Conservation (phyloP, 352 stramenopile species). For the Pelagophyceae sp. region DNA sequence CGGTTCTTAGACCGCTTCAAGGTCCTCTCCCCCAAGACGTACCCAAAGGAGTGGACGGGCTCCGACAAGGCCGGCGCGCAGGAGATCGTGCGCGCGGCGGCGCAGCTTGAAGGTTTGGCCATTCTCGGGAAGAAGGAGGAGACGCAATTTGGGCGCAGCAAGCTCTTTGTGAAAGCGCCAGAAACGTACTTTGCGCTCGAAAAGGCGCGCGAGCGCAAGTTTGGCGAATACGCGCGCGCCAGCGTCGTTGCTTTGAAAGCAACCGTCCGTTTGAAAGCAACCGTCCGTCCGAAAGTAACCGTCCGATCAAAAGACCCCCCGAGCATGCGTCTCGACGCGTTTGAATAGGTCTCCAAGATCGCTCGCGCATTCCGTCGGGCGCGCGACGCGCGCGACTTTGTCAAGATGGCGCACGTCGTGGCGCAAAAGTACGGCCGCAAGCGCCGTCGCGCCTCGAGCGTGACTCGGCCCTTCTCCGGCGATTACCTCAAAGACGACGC, state of each 20-base stretch:
- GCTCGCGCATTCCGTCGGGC: conserved; percentile 69
- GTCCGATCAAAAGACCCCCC: conserved; percentile 27
- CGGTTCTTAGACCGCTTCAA: conserved; percentile 41
- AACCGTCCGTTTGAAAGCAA: neutral
- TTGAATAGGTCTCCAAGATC: too few species aligned
- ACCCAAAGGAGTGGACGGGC: conserved; percentile 32
- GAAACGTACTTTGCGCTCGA: conserved; percentile 76
- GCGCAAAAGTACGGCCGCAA: conserved; percentile 62
- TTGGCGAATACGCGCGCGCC: conserved; percentile 58
- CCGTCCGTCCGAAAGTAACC: neutral
- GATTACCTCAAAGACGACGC: conserved; percentile 62
- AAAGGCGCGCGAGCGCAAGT: conserved; percentile 65
- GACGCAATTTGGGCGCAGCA: conserved; percentile 71
- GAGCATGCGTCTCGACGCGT: too few species aligned
- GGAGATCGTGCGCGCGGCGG: conserved; percentile 48
- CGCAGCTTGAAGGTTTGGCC: conserved; percentile 25
- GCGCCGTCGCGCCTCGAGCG: conserved; percentile 25
- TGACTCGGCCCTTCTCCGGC: conserved; percentile 68
- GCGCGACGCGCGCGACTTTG: conserved; percentile 59
- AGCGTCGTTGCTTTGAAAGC: too few species aligned
- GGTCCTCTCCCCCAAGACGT: conserved; percentile 30
- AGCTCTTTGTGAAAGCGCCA: conserved; percentile 77
- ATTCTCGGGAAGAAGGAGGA: conserved; percentile 41
- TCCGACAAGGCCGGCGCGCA: conserved; percentile 70
- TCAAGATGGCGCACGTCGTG: conserved; percentile 68